Percentiles rank a stretch among this genome's conserved stretches.
These are phyloP conservation scores for Arthrinium puccinioides DNA, from an alignment of 2,329 filamentous ascomycete species.

Conservation along the genomic window DNA sequence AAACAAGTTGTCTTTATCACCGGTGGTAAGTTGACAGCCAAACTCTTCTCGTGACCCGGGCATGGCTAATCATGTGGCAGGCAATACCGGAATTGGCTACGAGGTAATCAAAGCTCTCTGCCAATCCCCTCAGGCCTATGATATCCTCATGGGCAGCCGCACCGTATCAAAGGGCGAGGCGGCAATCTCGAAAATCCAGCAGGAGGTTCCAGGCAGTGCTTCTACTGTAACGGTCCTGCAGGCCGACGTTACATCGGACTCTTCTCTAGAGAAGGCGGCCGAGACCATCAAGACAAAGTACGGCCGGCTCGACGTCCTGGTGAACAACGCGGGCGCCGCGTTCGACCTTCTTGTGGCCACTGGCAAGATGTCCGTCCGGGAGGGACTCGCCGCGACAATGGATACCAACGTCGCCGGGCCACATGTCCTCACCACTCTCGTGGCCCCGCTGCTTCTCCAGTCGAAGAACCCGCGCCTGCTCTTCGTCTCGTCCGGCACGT, in stretches of 20 bases:
- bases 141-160: background rate
- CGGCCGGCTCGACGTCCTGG: slow-evolving; percentile 41
- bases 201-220: slow-evolving; percentile 39
- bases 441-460: slow-evolving; percentile 37
- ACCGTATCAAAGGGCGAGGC: background rate
- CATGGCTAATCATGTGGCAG: background rate
- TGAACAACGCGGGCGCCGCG: slow-evolving; percentile 50
- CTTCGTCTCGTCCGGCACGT: slow-evolving; percentile 39
- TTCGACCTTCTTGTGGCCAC: slow-evolving; percentile 31
- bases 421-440: slow-evolving; percentile 29
- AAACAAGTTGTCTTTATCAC: background rate
- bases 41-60: background rate
- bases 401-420: slow-evolving; percentile 43
- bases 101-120: background rate
- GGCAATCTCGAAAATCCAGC: background rate
- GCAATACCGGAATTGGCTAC: background rate
- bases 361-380: slow-evolving; percentile 16
- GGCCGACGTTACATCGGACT: slow-evolving; percentile 47
- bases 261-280: slow-evolving; percentile 39
- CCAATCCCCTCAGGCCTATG: background rate
- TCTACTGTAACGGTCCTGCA: slow-evolving; percentile 36
- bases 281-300: slow-evolving; percentile 35
- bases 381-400: slow-evolving; percentile 36
- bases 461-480: slow-evolving; percentile 36
- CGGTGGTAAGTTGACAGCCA: background rate